Conservation (phyloP, 2,329 filamentous ascomycete genomes). For the Alternaria sp. region DNA sequence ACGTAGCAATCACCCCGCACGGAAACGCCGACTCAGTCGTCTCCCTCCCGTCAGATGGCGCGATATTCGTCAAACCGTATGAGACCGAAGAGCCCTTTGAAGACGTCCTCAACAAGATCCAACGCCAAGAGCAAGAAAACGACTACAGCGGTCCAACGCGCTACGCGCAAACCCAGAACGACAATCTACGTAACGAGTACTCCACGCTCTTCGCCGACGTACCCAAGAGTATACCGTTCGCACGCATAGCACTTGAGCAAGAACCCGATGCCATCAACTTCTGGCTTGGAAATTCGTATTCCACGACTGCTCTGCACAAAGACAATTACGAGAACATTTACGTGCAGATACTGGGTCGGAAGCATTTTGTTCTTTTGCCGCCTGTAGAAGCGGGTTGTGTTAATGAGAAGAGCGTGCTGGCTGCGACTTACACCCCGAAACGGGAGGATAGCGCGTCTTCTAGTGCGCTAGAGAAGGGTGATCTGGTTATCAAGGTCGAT, state of each 20-base stretch:
- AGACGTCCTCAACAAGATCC: conserved; percentile 67
- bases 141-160: conserved; percentile 20
- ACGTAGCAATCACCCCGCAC: conserved; percentile 77
- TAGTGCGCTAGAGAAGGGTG: neutral
- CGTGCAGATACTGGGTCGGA: conserved; percentile 74
- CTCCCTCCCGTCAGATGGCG: conserved; percentile 62
- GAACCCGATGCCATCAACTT: conserved; percentile 79
- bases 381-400: conserved; percentile 73
- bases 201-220: conserved; percentile 67
- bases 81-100: conserved; percentile 70
- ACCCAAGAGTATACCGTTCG: conserved; percentile 71
- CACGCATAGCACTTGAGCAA: conserved; percentile 71
- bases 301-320: conserved; percentile 75
- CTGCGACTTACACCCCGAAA: conserved; percentile 63
- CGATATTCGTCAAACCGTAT: conserved; percentile 72
- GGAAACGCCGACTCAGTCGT: conserved; percentile 69
- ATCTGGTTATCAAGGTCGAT: conserved; percentile 43
- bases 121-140: conserved; percentile 58
- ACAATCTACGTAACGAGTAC: conserved; percentile 81
- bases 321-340: conserved; percentile 89
- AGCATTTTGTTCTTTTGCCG: conserved; percentile 78
- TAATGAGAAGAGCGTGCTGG: conserved; percentile 64
- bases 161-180: conserved; percentile 84
- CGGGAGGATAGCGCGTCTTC: conserved; percentile 14
- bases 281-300: conserved; percentile 76